phyloP scores from a whole-genome alignment of 1,284 basidiomycete species.

The Rhizoctonia solani region DNA sequence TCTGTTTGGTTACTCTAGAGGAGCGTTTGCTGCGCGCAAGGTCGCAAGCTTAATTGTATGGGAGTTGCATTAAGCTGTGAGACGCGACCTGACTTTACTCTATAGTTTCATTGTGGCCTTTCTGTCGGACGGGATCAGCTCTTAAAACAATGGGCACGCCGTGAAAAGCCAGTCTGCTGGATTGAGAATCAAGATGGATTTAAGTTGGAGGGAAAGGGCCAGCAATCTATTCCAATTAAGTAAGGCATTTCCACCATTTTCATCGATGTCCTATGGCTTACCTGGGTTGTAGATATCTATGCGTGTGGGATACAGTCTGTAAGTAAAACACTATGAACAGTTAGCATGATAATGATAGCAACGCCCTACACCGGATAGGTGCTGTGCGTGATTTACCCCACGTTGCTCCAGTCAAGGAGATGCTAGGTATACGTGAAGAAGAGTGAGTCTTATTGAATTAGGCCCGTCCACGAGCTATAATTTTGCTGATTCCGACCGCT shows the following conservation, averaged over 20 bases:
- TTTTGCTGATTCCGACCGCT: not conserved
- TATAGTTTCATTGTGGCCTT: slow-evolving; percentile 10
- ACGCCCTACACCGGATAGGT: not conserved
- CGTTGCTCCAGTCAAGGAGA: not conserved
- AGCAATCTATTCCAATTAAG: slow-evolving; percentile 9
- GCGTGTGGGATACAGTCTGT: slow-evolving; percentile 8
- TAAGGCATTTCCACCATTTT: too few relatives aligned
- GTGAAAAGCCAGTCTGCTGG: slow-evolving; percentile 5
- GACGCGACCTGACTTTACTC: not conserved
- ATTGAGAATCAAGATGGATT: too few relatives aligned
- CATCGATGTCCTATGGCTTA: too few relatives aligned
- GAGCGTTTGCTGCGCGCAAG: slow-evolving; percentile 35
- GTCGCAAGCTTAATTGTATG: slow-evolving; percentile 32
- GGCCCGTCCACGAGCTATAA: too few relatives aligned
- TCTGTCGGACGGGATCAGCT: not conserved
- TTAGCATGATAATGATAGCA: not conserved
- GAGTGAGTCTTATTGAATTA: not conserved
- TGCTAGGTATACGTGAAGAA: not conserved
- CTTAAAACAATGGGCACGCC: slow-evolving; percentile 2
- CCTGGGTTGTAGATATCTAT: not conserved
- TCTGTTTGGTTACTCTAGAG: slow-evolving; percentile 6
- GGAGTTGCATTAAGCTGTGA: not conserved
- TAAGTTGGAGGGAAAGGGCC: too few relatives aligned
- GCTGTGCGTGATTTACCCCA: not conserved
- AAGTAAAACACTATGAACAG: not conserved